Evolutionary conservation across 2,329 filamentous ascomycete species (phyloP).

Genomic region (Chaetothyriales sp.): DNA sequence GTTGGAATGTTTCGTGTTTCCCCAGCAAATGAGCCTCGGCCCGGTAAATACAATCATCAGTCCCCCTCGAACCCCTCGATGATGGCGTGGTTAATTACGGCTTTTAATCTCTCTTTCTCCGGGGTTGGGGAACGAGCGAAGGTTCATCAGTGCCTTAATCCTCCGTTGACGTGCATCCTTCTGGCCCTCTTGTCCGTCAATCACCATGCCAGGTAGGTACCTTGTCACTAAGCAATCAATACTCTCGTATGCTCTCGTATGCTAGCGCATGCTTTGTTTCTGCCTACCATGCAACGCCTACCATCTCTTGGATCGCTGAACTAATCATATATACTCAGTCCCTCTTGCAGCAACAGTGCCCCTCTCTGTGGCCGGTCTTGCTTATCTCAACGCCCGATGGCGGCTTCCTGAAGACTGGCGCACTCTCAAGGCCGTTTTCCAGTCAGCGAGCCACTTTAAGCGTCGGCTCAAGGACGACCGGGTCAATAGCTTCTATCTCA

Average conservation of each 20-base stretch:
- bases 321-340: neutral
- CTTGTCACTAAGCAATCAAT: too few relatives aligned
- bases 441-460: conserved; percentile 30
- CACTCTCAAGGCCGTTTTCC: conserved; percentile 36
- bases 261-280: too few relatives aligned
- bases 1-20: neutral
- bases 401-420: conserved; percentile 52
- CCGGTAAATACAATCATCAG: neutral
- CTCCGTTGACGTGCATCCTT: too few relatives aligned
- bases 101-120: too few relatives aligned
- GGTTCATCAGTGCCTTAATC: too few relatives aligned
- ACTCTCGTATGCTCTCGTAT: too few relatives aligned
- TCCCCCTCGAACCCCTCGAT: too few relatives aligned
- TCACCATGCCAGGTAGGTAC: too few relatives aligned
- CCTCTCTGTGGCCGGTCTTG: conserved; percentile 52
- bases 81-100: too few relatives aligned
- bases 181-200: too few relatives aligned
- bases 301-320: neutral
- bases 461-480: conserved; percentile 42
- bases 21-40: neutral
- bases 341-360: conserved; percentile 6
- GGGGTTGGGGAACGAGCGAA: too few relatives aligned
- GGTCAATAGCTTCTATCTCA: conserved; percentile 58
- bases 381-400: conserved; percentile 64
- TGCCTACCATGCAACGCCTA: too few relatives aligned